These are phyloP conservation scores for Polytrichum formosum DNA, from an alignment of 225 moss, liverwort and hornwort species.

Conservation along the genomic window DNA sequence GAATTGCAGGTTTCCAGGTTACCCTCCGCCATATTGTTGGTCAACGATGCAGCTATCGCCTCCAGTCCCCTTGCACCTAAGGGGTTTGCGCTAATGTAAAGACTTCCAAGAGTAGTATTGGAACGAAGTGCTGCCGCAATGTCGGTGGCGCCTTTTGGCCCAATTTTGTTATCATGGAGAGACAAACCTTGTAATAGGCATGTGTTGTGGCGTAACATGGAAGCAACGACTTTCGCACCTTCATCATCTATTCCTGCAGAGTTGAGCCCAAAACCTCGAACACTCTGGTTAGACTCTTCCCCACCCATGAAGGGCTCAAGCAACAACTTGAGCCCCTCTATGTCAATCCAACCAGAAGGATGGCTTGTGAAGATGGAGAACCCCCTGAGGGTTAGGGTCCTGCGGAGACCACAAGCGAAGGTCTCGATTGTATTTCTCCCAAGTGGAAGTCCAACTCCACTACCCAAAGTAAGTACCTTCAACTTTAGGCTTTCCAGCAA, in stretches of 20 bases:
- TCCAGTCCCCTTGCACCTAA: neutral
- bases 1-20: neutral
- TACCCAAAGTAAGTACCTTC: rapidly evolving
- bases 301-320: neutral
- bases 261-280: neutral
- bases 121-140: neutral
- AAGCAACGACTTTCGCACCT: neutral
- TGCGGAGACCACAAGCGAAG: too few relatives aligned
- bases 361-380: too few relatives aligned
- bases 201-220: neutral
- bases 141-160: neutral
- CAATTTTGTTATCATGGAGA: neutral
- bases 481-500: too few relatives aligned
- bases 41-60: neutral
- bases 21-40: neutral
- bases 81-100: neutral
- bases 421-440: too few relatives aligned
- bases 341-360: neutral
- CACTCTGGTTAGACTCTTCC: neutral
- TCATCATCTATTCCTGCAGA: neutral
- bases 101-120: neutral
- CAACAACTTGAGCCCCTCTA: neutral
- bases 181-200: neutral
- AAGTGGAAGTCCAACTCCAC: too few relatives aligned
- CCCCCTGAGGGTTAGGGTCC: too few relatives aligned